Evolutionary conservation across 176 grass and related monocot genomes (phyloP).

Genomic region (Saccharum officinarum): DNA sequence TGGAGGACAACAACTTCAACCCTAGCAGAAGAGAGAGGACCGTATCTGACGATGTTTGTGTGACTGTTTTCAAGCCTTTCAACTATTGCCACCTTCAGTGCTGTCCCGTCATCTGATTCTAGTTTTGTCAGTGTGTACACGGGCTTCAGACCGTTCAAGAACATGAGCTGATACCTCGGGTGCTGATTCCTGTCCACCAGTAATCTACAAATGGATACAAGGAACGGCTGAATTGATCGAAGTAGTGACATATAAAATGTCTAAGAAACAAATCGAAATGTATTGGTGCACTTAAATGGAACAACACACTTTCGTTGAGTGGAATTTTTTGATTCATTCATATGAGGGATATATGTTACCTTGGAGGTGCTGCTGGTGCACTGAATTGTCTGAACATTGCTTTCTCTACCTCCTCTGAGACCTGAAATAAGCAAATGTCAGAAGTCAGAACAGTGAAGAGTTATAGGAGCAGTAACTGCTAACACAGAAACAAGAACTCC

Average conservation of each 20-base stretch:
- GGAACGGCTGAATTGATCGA: not conserved
- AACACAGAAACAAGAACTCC: not conserved
- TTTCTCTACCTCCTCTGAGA: constrained; percentile 53
- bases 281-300: not conserved
- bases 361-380: constrained; percentile 37
- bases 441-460: not conserved
- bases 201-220: constrained; percentile 31
- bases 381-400: constrained; percentile 29
- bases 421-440: constrained; percentile 25
- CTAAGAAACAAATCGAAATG: not conserved
- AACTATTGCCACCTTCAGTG: constrained; percentile 47
- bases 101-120: constrained; percentile 34
- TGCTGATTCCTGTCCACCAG: constrained; percentile 22
- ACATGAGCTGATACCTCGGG: constrained; percentile 41
- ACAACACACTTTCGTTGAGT: not conserved
- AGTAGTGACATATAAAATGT: not conserved
- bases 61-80: constrained; percentile 37
- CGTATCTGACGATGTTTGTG: constrained; percentile 15
- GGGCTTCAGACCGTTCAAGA: constrained; percentile 35
- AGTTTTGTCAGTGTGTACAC: constrained; percentile 50
- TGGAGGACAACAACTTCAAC: constrained; percentile 58
- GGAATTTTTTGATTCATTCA: not conserved
- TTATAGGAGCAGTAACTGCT: not conserved
- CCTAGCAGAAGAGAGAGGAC: constrained; percentile 47
- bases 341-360: constrained; percentile 1